A percentile compares a stretch with the other conserved stretches of the same genome.
Evolutionary conservation across 768 basidiomycete species (phyloP).

Genomic region (Lactarius hengduanensis): DNA sequence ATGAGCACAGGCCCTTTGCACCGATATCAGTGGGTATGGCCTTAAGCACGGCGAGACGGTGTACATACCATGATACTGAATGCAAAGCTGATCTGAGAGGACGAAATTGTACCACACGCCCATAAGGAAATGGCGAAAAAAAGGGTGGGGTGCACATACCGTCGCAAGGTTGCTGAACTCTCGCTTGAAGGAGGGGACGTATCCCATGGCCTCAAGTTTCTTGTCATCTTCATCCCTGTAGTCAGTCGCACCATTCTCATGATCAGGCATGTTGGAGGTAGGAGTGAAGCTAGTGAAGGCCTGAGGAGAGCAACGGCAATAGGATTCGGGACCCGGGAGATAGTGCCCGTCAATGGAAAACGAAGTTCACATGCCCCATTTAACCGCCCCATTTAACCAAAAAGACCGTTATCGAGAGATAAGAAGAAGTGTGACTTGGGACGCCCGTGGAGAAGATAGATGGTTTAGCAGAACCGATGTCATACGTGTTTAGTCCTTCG

Average conservation of each 20-base stretch:
- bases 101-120: not conserved
- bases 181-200: slow-evolving; percentile 77
- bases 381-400: not conserved
- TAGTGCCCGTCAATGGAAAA: not conserved
- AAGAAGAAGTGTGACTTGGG: not conserved
- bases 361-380: not conserved
- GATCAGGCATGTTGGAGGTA: slow-evolving; percentile 15
- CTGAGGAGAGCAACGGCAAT: not conserved
- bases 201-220: slow-evolving; percentile 64
- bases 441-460: not conserved
- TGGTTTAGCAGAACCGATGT: not conserved
- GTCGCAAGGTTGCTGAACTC: slow-evolving; percentile 86
- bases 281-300: not conserved
- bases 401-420: not conserved
- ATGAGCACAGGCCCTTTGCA: slow-evolving; percentile 66
- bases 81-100: slow-evolving; percentile 61
- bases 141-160: slow-evolving; percentile 39
- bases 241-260: not conserved
- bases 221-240: slow-evolving; percentile 53
- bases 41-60: not conserved
- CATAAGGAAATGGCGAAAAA: not conserved
- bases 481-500: not conserved
- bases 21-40: slow-evolving; percentile 10
- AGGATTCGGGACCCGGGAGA: not conserved
- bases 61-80: slow-evolving; percentile 68